Conservation (phyloP, 345 rosid species). For the Litchi chinensis region DNA sequence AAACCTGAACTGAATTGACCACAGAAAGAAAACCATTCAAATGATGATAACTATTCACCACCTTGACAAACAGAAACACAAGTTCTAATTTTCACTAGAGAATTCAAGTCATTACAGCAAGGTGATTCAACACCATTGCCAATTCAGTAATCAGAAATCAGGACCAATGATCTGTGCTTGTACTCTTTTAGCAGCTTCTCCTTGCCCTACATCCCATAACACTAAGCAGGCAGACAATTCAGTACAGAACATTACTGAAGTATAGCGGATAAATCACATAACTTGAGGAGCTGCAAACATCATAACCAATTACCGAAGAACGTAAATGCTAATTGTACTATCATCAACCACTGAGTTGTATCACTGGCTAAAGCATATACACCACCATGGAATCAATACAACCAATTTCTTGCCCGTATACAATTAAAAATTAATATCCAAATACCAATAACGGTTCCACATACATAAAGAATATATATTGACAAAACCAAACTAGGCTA, state of each 20-base stretch:
- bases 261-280: not conserved
- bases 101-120: no score
- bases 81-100: no score
- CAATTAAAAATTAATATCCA: not conserved
- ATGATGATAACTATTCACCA: no score
- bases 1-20: no score
- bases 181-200: not conserved
- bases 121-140: not conserved
- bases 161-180: not conserved
- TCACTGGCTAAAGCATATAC: not conserved
- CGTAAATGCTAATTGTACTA: not conserved
- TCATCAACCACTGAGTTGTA: conserved; percentile 3
- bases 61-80: no score
- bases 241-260: not conserved
- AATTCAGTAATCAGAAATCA: conserved; percentile 2
- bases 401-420: not conserved
- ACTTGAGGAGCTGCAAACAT: not conserved
- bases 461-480: not conserved
- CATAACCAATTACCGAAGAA: not conserved
- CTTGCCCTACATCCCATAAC: not conserved
- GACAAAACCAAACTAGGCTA: not conserved
- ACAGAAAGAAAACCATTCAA: no score
- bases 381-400: not conserved
- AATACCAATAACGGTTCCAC: no score
- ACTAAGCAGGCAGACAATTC: not conserved